Percentiles rank a stretch among this genome's conserved stretches.
phyloP scores from a whole-genome alignment of 768 basidiomycete species.

The Mycena haematopus region DNA sequence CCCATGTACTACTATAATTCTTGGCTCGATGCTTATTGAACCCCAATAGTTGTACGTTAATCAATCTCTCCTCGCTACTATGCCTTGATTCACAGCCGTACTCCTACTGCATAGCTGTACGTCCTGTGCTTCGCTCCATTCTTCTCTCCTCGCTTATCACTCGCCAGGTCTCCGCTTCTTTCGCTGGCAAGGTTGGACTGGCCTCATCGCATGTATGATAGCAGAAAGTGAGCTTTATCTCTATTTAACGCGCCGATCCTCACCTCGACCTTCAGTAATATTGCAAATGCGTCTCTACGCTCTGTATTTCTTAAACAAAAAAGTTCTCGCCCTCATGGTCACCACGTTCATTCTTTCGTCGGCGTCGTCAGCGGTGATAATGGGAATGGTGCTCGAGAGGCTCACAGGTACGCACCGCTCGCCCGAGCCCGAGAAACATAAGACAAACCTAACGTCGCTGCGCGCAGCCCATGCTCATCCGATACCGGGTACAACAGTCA shows the following conservation, averaged over 20 bases:
- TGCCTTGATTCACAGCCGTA: conserved; percentile 6
- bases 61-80: conserved; percentile 1
- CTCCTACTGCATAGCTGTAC: conserved; percentile 40
- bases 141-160: conserved; percentile 2
- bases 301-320: conserved; percentile 60
- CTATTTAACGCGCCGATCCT: not conserved
- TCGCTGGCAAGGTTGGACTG: conserved; percentile 68
- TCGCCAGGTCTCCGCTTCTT: conserved; percentile 51
- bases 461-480: conserved; percentile 25
- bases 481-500: conserved; percentile 27
- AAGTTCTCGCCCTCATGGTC: conserved; percentile 54
- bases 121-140: conserved; percentile 22
- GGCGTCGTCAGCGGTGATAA: conserved; percentile 51
- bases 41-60: conserved; percentile 25
- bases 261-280: conserved; percentile 47
- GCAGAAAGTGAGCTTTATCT: conserved; percentile 52
- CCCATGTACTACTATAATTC: not conserved
- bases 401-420: conserved; percentile 45
- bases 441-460: not conserved
- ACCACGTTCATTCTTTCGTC: conserved; percentile 47
- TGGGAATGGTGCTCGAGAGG: conserved; percentile 49
- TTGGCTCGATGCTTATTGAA: not conserved
- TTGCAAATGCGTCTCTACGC: conserved; percentile 71
- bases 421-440: not conserved
- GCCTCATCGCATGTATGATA: conserved; percentile 57